Base-by-base conservation (phyloP, 306 rosid genomes). In the Acacia confusa region DNA sequence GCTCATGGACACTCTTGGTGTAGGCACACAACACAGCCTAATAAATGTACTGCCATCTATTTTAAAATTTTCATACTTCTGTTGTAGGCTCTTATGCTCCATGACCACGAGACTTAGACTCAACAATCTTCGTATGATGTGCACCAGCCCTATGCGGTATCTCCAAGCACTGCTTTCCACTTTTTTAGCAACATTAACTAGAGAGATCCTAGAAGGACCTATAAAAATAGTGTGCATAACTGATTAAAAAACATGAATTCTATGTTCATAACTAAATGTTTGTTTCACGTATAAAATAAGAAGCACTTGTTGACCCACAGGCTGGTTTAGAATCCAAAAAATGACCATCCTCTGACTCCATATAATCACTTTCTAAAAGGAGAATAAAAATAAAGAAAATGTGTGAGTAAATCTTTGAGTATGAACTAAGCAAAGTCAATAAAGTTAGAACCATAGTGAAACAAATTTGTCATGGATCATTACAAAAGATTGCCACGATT, bases 131-230 rank as follows among this genome's bases (percentile, higher is more conserved):
- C n/a, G n/a, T n/a, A 69, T 81, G 91, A 83, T 81, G 84, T 9
- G 84, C 72, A 80, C 85, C 80, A 78, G 81, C 55, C 74, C 79
- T 48, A 34, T 41, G 81, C 6, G 82, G 79, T 30, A 86, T 73
- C 94, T 90, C 94, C 97, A 90, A 2, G 84, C 88, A 47, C 63
- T 70, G 75, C 78, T 86, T 68, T 88, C 90, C 79, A 20, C 77
- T 36, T 86, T 83, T 84, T 79, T 82, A 28, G 86, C 70, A 76
- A 76, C 63, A 50, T 70, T 80, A 70, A 78, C 53, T 5, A 85
- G 52, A 64, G 83, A 61, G 67, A 86, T 79, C 79, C 88, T 82
- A 27, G 80, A 82, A 19, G 79, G 77, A 75, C 85, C 92, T 92
- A 86, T 76, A 83, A 61, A 79, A 65, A 1, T 25, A 64, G 72